These are phyloP conservation scores for Symbiodinium natans DNA, from an alignment of 73 alveolate genomes.

Conservation along the genomic window DNA sequence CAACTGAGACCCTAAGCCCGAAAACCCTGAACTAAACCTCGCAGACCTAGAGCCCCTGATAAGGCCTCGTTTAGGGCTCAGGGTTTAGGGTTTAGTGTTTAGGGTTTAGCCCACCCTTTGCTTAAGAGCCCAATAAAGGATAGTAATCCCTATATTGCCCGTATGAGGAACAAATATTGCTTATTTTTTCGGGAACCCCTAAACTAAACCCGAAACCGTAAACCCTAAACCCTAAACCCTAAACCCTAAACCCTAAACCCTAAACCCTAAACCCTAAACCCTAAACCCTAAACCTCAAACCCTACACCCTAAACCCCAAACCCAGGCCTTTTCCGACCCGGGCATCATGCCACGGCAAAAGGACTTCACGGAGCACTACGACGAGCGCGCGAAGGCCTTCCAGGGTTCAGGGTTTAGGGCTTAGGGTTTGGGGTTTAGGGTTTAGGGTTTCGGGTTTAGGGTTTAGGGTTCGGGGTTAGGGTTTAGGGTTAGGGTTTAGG, in stretches of 20 bases:
- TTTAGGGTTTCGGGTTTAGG: not conserved
- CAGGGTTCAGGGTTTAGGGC: not conserved
- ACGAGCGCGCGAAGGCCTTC: constrained; percentile 40
- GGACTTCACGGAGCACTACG: constrained; percentile 84
- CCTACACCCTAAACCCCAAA: not conserved
- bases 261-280: too few relatives aligned
- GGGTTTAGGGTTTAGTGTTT: too few relatives aligned
- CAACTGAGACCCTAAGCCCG: not conserved
- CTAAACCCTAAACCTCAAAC: not conserved
- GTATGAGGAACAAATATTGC: not conserved
- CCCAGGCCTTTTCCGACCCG: constrained; percentile 76
- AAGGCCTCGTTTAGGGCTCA: too few relatives aligned
- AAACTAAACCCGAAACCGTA: not conserved
- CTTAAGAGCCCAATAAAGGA: too few relatives aligned
- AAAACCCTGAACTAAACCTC: not conserved
- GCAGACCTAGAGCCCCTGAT: too few relatives aligned
- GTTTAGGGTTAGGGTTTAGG: too few relatives aligned
- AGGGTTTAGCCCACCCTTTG: too few relatives aligned
- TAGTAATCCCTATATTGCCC: not conserved
- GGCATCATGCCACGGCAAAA: constrained; percentile 92
- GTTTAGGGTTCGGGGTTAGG: too few relatives aligned
- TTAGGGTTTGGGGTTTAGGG: not conserved
- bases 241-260: not conserved
- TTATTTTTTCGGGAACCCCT: not conserved
- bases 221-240: not conserved